Percentiles rank a stretch among this genome's conserved stretches.
Conservation (phyloP, 2,329 filamentous ascomycete genomes). For the Diaporthe citri region DNA sequence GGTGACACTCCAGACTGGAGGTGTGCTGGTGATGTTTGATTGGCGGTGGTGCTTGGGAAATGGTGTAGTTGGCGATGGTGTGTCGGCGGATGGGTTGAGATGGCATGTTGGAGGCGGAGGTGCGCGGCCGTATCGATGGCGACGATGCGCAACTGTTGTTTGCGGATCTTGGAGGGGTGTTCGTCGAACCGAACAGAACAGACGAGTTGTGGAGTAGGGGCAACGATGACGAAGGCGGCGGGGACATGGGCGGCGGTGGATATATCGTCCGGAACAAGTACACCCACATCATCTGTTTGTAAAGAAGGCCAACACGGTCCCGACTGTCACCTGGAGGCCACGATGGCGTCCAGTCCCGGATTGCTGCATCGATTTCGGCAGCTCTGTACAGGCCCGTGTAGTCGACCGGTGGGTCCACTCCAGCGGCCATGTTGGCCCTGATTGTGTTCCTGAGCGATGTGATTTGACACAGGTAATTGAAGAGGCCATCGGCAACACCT, state of each 20-base stretch:
- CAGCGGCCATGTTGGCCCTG: constrained; percentile 72
- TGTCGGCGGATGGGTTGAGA: constrained; percentile 42
- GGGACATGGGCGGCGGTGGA: constrained; percentile 56
- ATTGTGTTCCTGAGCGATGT: constrained; percentile 82
- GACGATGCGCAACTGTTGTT: constrained; percentile 53
- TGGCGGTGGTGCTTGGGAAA: constrained; percentile 42
- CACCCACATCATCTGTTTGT: constrained; percentile 76
- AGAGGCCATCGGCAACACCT: constrained; percentile 85
- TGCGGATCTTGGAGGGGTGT: constrained; percentile 48
- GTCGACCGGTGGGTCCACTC: constrained; percentile 77
- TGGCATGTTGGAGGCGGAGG: constrained; percentile 37
- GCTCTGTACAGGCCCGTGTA: constrained; percentile 80
- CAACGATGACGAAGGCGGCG: constrained; percentile 42
- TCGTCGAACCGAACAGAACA: constrained; percentile 39
- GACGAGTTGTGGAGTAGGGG: constrained; percentile 39
- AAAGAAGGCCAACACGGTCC: constrained; percentile 67
- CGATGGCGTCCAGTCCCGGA: constrained; percentile 79
- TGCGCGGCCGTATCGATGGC: constrained; percentile 45
- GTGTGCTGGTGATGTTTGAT: constrained; percentile 38
- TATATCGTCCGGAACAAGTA: constrained; percentile 73
- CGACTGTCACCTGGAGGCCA: constrained; percentile 71
- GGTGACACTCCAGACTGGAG: constrained; percentile 42
- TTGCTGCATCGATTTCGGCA: constrained; percentile 79
- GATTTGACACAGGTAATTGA: constrained; percentile 83
- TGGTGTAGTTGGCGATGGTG: constrained; percentile 45